A percentile compares a stretch with the other conserved stretches of the same genome.
These are phyloP conservation scores for Arthromyces matolae DNA, from an alignment of 768 basidiomycete species.

Conservation along the genomic window DNA sequence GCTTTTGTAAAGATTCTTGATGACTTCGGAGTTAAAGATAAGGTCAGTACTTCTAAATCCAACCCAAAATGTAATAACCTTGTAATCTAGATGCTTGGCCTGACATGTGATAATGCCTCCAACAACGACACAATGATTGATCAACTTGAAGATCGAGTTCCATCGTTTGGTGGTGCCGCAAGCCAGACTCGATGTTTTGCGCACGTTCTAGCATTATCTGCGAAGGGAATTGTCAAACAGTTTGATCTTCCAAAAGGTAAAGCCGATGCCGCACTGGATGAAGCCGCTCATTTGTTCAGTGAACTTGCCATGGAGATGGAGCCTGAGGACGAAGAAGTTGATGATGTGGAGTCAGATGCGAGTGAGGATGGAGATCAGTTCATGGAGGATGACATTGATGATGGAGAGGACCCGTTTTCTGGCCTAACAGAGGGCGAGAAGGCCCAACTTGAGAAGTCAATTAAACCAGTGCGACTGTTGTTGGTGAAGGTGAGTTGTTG, in stretches of 20 bases:
- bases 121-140: conserved; percentile 33
- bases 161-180: conserved; percentile 17
- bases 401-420: conserved; percentile 21
- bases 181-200: conserved; percentile 33
- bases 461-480: conserved; percentile 21
- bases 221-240: conserved; percentile 25
- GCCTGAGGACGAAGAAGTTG: conserved; percentile 13
- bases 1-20: conserved; percentile 31
- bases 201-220: conserved; percentile 36
- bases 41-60: conserved; percentile 21
- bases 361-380: conserved; percentile 10
- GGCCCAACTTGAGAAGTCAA: conserved; percentile 11
- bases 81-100: conserved; percentile 23
- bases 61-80: not conserved
- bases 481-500: conserved; percentile 29
- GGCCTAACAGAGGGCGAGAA: conserved; percentile 8
- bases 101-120: conserved; percentile 35
- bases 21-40: conserved; percentile 31
- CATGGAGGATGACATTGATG: conserved; percentile 15
- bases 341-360: conserved; percentile 9
- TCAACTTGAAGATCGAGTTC: conserved; percentile 20
- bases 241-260: conserved; percentile 29
- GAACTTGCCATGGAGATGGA: conserved; percentile 14
- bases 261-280: conserved; percentile 6
- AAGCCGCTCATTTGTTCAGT: conserved; percentile 2